Base-by-base conservation (phyloP, 306 rosid species). In the Ormosia emarginata region DNA sequence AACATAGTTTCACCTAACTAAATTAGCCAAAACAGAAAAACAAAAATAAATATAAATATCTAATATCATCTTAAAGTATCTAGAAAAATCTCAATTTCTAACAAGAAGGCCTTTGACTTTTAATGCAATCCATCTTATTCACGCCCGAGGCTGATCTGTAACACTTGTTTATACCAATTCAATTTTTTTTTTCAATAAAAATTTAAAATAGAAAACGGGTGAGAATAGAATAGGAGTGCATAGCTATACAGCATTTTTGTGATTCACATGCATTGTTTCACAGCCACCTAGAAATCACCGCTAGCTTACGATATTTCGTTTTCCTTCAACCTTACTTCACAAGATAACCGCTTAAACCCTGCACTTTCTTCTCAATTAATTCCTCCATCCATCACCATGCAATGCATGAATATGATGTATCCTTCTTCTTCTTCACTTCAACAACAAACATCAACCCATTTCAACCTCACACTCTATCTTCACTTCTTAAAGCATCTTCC, bases 221-320 rank as follows among this genome's bases (percentile, higher is more conserved):
- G 46, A 41, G 46, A 41, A 59, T 2, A 41, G 46, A 41, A 59
- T 2, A 9, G 1, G 14, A 33, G 11, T 13, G 10, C 44, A 13
- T 34, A 6, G 57, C 44, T 3, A 75, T 2, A 5, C 32, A 52
- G 14, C 74, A 18, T 56, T 75, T 15, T 61, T 40, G 68, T 34
- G 34, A 71, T 78, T 88, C 90, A 84, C 91, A 84, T 86, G 90
- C 83, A 84, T 75, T 78, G 50, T 56, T 61, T 84, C 71, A 78
- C 68, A 79, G 29, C 66, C 78, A 70, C 36, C 58, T 32, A 66
- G 13, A 79, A 66, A 63, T 81, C 84, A 84, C 81, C 66, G 74
- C 9, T 47, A 33, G 63, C 63, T 29, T 55, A 44, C 80, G 8
- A 30, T 34, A 15, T 68, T 78, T 75, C 12, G 10, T 74, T 84